Percentiles rank a stretch among this genome's conserved stretches.
These are phyloP conservation scores for Cystofilobasidium ferigula DNA, from an alignment of 768 basidiomycete genomes.

Conservation along the genomic window DNA sequence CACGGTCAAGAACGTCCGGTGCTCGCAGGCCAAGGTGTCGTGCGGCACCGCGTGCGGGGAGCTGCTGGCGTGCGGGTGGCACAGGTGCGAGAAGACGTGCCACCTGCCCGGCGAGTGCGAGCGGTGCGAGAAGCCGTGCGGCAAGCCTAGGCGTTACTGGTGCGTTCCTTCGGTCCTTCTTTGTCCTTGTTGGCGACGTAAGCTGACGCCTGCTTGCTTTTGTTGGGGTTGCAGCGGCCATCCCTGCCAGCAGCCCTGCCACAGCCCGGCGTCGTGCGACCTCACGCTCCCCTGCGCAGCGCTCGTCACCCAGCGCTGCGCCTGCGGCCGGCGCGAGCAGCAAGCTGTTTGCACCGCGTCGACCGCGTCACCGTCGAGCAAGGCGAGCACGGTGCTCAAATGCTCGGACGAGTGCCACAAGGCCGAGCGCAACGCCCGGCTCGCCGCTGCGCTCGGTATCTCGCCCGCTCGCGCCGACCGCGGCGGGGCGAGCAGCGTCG, in stretches of 20 bases:
- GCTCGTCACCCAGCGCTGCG: conserved; percentile 57
- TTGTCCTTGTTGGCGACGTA: background rate
- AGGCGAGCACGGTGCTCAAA: conserved; percentile 46
- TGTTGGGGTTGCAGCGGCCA: conserved; percentile 42
- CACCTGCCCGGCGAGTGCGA: conserved; percentile 69
- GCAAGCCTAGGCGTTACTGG: conserved; percentile 79
- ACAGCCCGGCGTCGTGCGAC: conserved; percentile 75
- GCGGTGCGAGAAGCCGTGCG: conserved; percentile 61
- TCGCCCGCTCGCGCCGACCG: conserved; percentile 37
- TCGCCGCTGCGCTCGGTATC: conserved; percentile 89
- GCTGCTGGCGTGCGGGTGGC: conserved; percentile 74
- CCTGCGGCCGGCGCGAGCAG: conserved; percentile 73
- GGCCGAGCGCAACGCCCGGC: conserved; percentile 70
- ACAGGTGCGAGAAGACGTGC: conserved; percentile 69
- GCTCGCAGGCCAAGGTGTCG: conserved; percentile 68
- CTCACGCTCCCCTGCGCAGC: conserved; percentile 65
- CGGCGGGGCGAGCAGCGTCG: conserved; percentile 31
- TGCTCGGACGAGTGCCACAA: conserved; percentile 69
- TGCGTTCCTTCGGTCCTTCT: conserved; percentile 36
- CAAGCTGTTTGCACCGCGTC: conserved; percentile 58
- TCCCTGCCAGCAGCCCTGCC: conserved; percentile 66
- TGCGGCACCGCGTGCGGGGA: conserved; percentile 76
- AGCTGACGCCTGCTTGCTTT: background rate
- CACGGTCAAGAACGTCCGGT: conserved; percentile 63
- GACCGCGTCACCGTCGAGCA: conserved; percentile 43